phyloP scores from a whole-genome alignment of 176 grass and related monocot genomes.

The Carex scoparia region DNA sequence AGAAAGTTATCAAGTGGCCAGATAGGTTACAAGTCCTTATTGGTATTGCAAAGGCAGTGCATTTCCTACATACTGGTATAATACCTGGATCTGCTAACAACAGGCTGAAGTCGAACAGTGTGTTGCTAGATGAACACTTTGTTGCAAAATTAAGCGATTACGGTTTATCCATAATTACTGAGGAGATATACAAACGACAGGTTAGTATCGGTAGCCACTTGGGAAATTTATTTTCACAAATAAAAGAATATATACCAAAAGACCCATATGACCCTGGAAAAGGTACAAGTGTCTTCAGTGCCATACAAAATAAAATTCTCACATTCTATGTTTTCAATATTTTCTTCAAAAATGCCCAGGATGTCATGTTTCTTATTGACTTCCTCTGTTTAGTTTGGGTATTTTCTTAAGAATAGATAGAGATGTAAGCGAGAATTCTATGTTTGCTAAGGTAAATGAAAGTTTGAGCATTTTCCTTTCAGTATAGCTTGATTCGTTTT shows the following conservation, averaged over 20 bases:
- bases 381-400: not conserved
- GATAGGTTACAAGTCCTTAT: slow-evolving; percentile 73
- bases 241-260: not conserved
- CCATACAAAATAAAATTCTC: not conserved
- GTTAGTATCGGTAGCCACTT: slow-evolving; percentile 32
- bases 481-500: slow-evolving; percentile 4
- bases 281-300: not conserved
- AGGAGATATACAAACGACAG: slow-evolving; percentile 88
- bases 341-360: not conserved
- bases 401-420: not conserved
- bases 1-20: slow-evolving; percentile 70
- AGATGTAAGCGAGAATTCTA: not conserved
- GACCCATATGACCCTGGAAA: not conserved
- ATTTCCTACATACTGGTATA: slow-evolving; percentile 95
- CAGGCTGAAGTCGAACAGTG: slow-evolving; percentile 57
- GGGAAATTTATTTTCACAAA: not conserved
- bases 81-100: slow-evolving; percentile 97
- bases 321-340: not conserved
- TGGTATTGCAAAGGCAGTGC: slow-evolving; percentile 78
- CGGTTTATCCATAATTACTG: slow-evolving; percentile 82
- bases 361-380: not conserved
- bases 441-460: not conserved
- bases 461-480: slow-evolving; percentile 13
- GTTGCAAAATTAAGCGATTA: slow-evolving; percentile 87
- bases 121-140: slow-evolving; percentile 84